Conservation (phyloP, 108 stramenopile species). For the Fragilaria crotonensis region DNA sequence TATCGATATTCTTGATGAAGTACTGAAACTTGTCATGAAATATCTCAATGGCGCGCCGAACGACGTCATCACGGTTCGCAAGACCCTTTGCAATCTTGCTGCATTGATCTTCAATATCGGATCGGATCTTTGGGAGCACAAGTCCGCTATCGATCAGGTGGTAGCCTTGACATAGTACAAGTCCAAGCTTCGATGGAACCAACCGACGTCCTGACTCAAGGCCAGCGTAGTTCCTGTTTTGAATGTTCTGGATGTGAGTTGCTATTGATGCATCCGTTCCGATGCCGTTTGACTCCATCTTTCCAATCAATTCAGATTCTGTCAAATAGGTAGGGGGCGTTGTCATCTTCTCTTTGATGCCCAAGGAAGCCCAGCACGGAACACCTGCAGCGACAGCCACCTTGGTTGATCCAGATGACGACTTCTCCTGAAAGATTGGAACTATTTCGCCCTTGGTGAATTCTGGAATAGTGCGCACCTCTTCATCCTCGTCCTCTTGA, state of each 20-base stretch:
- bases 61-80: slow-evolving; percentile 48
- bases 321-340: slow-evolving; percentile 79
- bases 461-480: slow-evolving; percentile 69
- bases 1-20: slow-evolving; percentile 64
- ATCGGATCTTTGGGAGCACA: slow-evolving; percentile 80
- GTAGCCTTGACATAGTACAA: slow-evolving; percentile 86
- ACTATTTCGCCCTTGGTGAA: slow-evolving; percentile 63
- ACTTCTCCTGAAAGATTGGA: slow-evolving; percentile 27
- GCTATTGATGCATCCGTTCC: slow-evolving; percentile 78
- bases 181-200: slow-evolving; percentile 77
- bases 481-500: slow-evolving; percentile 64
- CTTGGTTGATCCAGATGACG: slow-evolving; percentile 26
- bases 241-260: slow-evolving; percentile 89
- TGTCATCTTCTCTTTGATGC: slow-evolving; percentile 82
- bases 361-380: slow-evolving; percentile 53
- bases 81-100: slow-evolving; percentile 81
- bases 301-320: slow-evolving; percentile 79
- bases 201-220: slow-evolving; percentile 70
- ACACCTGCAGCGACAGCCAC: slow-evolving; percentile 36
- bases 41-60: slow-evolving; percentile 53
- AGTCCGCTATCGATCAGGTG: slow-evolving; percentile 80
- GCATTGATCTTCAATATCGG: slow-evolving; percentile 87
- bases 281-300: slow-evolving; percentile 90
- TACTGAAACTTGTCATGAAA: slow-evolving; percentile 66
- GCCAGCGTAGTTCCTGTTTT: slow-evolving; percentile 78